Percentiles rank a stretch among this genome's conserved stretches.
phyloP scores from a whole-genome alignment of 805 yeast genomes.

The Hemisphaericaspora nanyangensis region DNA sequence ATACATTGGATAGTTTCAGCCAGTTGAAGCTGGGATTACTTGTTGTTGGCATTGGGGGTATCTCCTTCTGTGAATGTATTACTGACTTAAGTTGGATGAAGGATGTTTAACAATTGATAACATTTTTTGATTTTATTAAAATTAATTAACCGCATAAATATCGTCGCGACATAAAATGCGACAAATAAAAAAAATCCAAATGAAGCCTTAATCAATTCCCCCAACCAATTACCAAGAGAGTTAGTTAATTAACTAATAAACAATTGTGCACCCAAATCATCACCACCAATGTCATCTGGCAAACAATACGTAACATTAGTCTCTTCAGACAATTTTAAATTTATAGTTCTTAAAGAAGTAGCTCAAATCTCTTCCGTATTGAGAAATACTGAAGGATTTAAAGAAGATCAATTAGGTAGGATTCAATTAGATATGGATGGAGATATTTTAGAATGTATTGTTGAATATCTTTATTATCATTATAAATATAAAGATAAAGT shows the following conservation, averaged over 20 bases:
- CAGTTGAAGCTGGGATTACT: conserved; percentile 52
- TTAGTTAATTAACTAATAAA: no score
- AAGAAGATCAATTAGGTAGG: conserved; percentile 56
- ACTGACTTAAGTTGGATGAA: background rate
- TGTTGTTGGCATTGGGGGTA: conserved; percentile 16
- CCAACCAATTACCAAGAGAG: no score
- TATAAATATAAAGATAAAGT: conserved; percentile 57
- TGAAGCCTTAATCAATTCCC: no score
- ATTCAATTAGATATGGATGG: conserved; percentile 67
- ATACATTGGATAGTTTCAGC: conserved; percentile 74
- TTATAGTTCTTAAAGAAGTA: conserved; percentile 62
- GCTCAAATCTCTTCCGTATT: conserved; percentile 67
- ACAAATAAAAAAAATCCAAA: no score
- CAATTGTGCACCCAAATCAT: no score
- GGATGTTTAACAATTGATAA: no score
- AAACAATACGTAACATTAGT: conserved; percentile 60
- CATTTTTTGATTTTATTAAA: no score
- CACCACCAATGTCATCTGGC: no score
- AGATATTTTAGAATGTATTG: conserved; percentile 68
- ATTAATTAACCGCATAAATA: no score
- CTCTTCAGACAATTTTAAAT: conserved; percentile 68
- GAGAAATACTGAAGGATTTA: conserved; percentile 47
- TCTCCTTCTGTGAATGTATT: background rate
- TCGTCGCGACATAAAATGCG: no score
- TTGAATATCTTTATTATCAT: conserved; percentile 80